Evolutionary conservation across 2,329 filamentous ascomycete genomes (phyloP).

Genomic region (Exserohilum turcica): DNA sequence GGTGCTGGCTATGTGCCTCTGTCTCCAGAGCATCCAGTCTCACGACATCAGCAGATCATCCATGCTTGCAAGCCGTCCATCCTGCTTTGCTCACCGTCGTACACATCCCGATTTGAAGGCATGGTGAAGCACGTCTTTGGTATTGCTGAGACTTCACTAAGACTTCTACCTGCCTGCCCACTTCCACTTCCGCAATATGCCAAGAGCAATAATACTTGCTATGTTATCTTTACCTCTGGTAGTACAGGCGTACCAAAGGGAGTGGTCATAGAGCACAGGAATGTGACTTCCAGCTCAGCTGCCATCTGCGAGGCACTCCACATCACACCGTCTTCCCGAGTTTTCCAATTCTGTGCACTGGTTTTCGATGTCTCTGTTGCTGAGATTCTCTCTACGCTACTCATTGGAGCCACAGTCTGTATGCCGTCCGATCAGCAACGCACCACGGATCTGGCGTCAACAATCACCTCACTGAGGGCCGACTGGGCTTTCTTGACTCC

Average conservation of each 20-base stretch:
- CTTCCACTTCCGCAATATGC: slow-evolving; percentile 17
- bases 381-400: slow-evolving; percentile 42
- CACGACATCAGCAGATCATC: slow-evolving; percentile 36
- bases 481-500: slow-evolving; percentile 45
- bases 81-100: slow-evolving; percentile 36
- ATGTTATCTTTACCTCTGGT: slow-evolving; percentile 42
- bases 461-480: slow-evolving; percentile 35
- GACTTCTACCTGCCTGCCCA: slow-evolving; percentile 16
- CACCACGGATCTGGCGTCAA: slow-evolving; percentile 51
- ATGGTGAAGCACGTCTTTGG: slow-evolving; percentile 25
- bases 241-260: slow-evolving; percentile 43
- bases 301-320: slow-evolving; percentile 37
- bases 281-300: slow-evolving; percentile 35
- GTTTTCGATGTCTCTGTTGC: slow-evolving; percentile 44
- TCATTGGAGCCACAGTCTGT: slow-evolving; percentile 41
- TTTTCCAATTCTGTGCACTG: slow-evolving; percentile 45
- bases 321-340: slow-evolving; percentile 34
- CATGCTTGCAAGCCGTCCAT: slow-evolving; percentile 33
- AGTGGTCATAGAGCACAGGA: slow-evolving; percentile 38
- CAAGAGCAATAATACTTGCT: slow-evolving; percentile 29
- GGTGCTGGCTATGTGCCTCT: slow-evolving; percentile 43
- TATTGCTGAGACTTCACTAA: slow-evolving; percentile 25
- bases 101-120: slow-evolving; percentile 24
- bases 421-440: slow-evolving; percentile 49
- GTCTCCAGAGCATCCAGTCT: slow-evolving; percentile 33